Evolutionary conservation across 495 filamentous ascomycete species (phyloP), one percentile per base, ranked within the genome.

Genomic region (Elaphomyces granulatus): DNA sequence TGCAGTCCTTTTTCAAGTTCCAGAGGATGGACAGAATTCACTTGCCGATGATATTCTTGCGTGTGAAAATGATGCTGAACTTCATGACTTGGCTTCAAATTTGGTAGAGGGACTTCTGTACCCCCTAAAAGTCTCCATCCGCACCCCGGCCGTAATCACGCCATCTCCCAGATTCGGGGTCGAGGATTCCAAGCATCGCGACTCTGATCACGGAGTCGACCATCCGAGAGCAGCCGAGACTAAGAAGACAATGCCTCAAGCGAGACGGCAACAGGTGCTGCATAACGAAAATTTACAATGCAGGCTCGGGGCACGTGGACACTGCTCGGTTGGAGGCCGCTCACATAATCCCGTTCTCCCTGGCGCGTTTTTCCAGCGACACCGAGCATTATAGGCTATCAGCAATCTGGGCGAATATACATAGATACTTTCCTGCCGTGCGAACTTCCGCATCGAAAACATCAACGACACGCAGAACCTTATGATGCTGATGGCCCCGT

Each of bases 171-270:
- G 40, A 8, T 15, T 44, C 28, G 40, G 37, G 3, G 26, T 46
- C 3, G 40, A 46, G 6, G 44, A 50, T 42, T 50, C 47, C 1
- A 40, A n/a, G n/a, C n/a, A n/a, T n/a, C n/a, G n/a, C n/a, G 3
- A 36, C 43, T 42, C 20, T 32, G 28, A 9, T 6, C 8, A 21
- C 36, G 43, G 32, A 32, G 43, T n/a, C n/a, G n/a, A n/a, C n/a
- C 8, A 38, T 12, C 20, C 23, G 12, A 28, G 6, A 12, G 12
- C 23, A 20, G n/a, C n/a, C n/a, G n/a, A n/a, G n/a, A 38, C 36
- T 38, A 16, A 6, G 18, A 4, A 17, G 20, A 10, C 36, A 20
- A 6, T 38, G 36, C 14, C 36, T 38, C 3, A 8, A 9, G 8
- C 3, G 36, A 14, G 36, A 38, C 18, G 36, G 36, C 3, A 7